Conservation (phyloP, 2,329 filamentous ascomycete genomes). For the Volutella citrinella region DNA sequence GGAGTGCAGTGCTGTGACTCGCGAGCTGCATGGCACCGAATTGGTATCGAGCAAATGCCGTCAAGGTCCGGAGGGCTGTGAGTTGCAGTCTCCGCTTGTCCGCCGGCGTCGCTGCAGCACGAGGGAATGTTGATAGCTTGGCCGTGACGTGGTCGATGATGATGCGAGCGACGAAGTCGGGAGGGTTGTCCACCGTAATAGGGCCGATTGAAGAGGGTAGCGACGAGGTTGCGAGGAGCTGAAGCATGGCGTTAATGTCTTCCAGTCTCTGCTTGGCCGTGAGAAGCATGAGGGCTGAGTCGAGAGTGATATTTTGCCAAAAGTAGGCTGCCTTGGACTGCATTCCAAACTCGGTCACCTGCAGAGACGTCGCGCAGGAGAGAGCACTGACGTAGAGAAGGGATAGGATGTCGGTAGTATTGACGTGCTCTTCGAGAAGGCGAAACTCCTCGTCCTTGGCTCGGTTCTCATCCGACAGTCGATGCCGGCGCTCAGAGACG, state of each 20-base stretch:
- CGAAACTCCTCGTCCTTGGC: conserved; percentile 36
- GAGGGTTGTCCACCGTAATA: conserved; percentile 46
- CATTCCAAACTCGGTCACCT: conserved; percentile 26
- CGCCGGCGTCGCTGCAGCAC: conserved; percentile 31
- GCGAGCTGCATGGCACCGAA: conserved; percentile 66
- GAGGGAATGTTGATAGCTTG: conserved; percentile 57
- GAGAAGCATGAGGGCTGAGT: conserved; percentile 66
- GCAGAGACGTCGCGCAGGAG: conserved; percentile 48
- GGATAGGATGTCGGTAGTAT: conserved; percentile 61
- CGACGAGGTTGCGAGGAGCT: conserved; percentile 64
- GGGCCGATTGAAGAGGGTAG: conserved; percentile 65
- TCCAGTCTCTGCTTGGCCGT: conserved; percentile 61
- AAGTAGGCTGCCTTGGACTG: conserved; percentile 44
- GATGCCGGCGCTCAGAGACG: conserved; percentile 56
- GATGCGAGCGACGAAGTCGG: conserved; percentile 40
- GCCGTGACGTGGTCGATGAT: conserved; percentile 63
- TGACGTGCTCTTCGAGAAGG: conserved; percentile 51
- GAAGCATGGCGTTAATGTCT: conserved; percentile 63
- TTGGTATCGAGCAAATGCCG: conserved; percentile 58
- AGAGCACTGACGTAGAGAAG: conserved; percentile 63
- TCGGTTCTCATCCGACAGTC: conserved; percentile 45
- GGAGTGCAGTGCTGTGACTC: conserved; percentile 65
- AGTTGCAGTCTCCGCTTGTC: conserved; percentile 43
- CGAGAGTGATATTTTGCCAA: conserved; percentile 65
- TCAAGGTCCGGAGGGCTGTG: conserved; percentile 51